Evolutionary conservation across 768 basidiomycete species (phyloP), one percentile per base, ranked within the genome.

Genomic region (Boletus subparvulus): DNA sequence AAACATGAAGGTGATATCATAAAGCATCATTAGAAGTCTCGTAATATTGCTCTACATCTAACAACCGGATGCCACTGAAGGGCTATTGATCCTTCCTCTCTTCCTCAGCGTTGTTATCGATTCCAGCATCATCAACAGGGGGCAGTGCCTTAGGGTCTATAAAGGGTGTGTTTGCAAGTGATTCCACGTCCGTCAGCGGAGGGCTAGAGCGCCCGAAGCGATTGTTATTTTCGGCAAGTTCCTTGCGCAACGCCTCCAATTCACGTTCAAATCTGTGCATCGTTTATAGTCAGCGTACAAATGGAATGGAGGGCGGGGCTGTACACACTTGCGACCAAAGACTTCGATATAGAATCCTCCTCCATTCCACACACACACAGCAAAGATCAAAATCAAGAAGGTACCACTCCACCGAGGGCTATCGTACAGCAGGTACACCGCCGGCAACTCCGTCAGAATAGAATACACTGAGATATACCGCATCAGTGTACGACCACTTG

Each of bases 321-420:
- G 48, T 26, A 82, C 92, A 63, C 60, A 95, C 94, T 97, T 96
- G 75, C 94, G 85, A 30, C 94, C 94, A 68, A 96, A 97, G 19
- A 97, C 94, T 70, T 97, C 94, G 52, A 97, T 94, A 70, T 97
- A 97, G 78, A 87, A 97, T 2, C 91, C 92, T 24, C 90, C 94
- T 11, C 95, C 95, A 68, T 98, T 98, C 94, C 94, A 98, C 0
- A 90, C 93, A 56, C 90, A 90, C 44, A 94, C 91, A 16, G 82
- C 77, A 65, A 98, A 92, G 43, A 98, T 88, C 61, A 82, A 61
- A 39, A 95, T 74, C 24, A 98, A 73, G 75, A 94, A 97, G 3
- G 80, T 71, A 17, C 81, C 84, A 62, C 91, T 94, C 83, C 88
- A 91, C 54, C 80, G 75, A 4, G 89, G 74, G 63, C 86, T 91